Evolutionary conservation across 441 rosid species (phyloP).

Genomic region (Syzygium syzygioides): DNA sequence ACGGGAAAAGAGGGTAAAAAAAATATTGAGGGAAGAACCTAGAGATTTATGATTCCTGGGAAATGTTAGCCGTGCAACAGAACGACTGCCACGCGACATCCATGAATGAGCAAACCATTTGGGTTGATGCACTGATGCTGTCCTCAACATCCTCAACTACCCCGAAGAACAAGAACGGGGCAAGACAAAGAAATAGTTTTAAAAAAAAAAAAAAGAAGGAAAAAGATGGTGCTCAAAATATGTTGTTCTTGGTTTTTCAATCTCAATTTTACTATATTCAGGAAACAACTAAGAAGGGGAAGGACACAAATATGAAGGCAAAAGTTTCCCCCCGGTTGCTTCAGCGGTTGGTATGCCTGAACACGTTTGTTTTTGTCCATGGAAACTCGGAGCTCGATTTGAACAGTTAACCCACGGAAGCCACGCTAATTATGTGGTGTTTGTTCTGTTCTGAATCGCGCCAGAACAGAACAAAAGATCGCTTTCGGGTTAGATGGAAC

Average conservation of each 20-base stretch:
- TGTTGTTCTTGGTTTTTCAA: background rate
- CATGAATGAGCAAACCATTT: background rate
- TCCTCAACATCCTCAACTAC: background rate
- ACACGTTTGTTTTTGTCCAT: background rate
- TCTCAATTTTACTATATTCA: background rate
- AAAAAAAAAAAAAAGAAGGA: background rate
- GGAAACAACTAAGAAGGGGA: background rate
- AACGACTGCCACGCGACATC: background rate
- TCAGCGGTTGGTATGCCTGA: background rate
- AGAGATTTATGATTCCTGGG: background rate
- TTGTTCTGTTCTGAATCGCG: background rate
- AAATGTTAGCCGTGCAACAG: background rate
- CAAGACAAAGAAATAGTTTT: too few species aligned
- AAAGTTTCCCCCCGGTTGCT: background rate
- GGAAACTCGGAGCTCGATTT: background rate
- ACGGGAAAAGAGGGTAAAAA: background rate
- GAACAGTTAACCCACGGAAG: background rate
- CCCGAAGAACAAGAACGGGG: background rate
- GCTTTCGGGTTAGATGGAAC: background rate
- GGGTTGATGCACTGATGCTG: background rate
- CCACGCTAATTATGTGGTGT: background rate
- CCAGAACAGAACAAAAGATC: background rate
- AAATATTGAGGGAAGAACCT: background rate
- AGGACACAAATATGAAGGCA: background rate
- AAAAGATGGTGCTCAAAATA: background rate